A percentile compares a stretch with the other conserved stretches of the same genome.
Conservation (phyloP, 1,284 basidiomycete species). For the Boletus nobilissimus region DNA sequence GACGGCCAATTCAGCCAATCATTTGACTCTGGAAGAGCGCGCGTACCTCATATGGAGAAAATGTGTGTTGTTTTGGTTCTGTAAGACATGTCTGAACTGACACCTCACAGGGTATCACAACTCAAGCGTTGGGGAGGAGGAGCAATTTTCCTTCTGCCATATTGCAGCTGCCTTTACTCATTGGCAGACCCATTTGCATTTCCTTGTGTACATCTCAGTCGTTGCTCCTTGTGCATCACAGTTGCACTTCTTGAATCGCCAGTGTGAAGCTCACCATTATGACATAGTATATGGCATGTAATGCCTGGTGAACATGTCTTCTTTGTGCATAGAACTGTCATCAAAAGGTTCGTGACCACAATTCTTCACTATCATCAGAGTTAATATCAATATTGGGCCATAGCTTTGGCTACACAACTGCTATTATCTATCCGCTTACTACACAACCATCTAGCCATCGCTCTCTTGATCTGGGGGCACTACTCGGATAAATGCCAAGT, state of each 20-base stretch:
- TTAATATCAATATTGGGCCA: conserved; percentile 12
- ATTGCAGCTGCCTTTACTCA: conserved; percentile 64
- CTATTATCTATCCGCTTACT: conserved; percentile 50
- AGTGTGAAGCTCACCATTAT: conserved; percentile 18
- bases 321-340: conserved; percentile 62
- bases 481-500: conserved; percentile 67
- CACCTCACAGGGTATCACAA: conserved; percentile 59
- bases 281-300: conserved; percentile 61
- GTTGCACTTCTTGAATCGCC: background rate
- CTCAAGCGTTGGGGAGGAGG: conserved; percentile 73
- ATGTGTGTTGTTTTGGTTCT: conserved; percentile 51
- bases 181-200: conserved; percentile 63
- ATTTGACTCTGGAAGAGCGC: conserved; percentile 57
- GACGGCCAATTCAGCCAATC: conserved; percentile 62
- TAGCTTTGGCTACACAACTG: conserved; percentile 66
- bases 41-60: conserved; percentile 62
- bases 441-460: conserved; percentile 53
- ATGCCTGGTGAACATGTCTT: background rate
- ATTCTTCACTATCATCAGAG: background rate
- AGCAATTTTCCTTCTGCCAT: conserved; percentile 64
- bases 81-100: background rate
- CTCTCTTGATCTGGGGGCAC: conserved; percentile 62
- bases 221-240: conserved; percentile 63
- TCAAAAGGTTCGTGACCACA: conserved; percentile 56
- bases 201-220: conserved; percentile 68